A percentile compares a stretch with the other conserved stretches of the same genome.
These are phyloP conservation scores for Aureobasidium sp. DNA, from an alignment of 2,329 filamentous ascomycete genomes.

Conservation along the genomic window DNA sequence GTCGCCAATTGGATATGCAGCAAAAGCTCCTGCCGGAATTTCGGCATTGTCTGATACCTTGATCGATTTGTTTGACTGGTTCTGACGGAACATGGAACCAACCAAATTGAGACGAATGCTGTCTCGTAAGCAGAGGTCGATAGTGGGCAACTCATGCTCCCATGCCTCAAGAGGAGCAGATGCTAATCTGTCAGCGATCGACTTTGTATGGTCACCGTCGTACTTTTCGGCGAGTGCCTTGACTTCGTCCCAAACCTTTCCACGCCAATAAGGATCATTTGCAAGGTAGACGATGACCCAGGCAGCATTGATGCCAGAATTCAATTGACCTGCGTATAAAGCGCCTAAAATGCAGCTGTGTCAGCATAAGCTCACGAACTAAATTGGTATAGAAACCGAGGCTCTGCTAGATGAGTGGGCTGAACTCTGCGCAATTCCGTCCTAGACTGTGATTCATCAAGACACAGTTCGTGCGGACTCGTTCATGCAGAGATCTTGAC, in stretches of 20 bases:
- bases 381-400: no score
- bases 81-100: slow-evolving; percentile 47
- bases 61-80: slow-evolving; percentile 40
- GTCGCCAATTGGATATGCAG: slow-evolving; percentile 42
- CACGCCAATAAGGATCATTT: slow-evolving; percentile 39
- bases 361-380: no score
- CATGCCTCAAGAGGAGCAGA: slow-evolving; percentile 46
- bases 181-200: slow-evolving; percentile 34
- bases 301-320: slow-evolving; percentile 49
- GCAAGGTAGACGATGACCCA: slow-evolving; percentile 48
- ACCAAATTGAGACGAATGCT: slow-evolving; percentile 45
- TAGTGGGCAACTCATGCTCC: slow-evolving; percentile 48
- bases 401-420: no score
- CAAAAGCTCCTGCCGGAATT: slow-evolving; percentile 44
- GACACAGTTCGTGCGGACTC: no score
- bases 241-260: slow-evolving; percentile 42
- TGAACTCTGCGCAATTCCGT: no score
- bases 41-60: slow-evolving; percentile 33
- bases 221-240: slow-evolving; percentile 39
- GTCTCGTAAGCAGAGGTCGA: slow-evolving; percentile 48
- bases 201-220: slow-evolving; percentile 28
- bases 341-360: slow-evolving; percentile 37
- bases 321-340: slow-evolving; percentile 52
- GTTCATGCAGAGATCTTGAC: no score
- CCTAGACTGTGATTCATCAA: no score